These are phyloP conservation scores for Colletotrichum higginsianum DNA, from an alignment of 2,329 filamentous ascomycete species.

Conservation along the genomic window DNA sequence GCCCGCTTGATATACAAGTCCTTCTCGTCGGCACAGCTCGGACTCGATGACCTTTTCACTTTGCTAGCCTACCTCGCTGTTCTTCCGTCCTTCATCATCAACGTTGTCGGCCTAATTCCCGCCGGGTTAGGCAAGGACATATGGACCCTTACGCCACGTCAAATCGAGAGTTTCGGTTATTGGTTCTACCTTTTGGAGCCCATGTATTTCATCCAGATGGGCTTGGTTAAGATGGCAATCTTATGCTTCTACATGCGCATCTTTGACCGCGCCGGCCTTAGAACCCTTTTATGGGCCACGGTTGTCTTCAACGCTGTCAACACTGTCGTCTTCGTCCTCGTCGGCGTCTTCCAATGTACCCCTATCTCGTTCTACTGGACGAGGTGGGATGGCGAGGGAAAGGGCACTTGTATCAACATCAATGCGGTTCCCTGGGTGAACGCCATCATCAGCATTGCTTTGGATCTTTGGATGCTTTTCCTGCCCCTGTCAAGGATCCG, in stretches of 20 bases:
- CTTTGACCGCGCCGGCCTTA: conserved; percentile 52
- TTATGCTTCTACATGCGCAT: conserved; percentile 60
- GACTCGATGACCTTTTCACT: conserved; percentile 51
- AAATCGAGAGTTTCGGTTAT: conserved; percentile 47
- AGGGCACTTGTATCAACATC: conserved; percentile 58
- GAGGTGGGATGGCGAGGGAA: conserved; percentile 57
- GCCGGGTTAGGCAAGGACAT: conserved; percentile 53
- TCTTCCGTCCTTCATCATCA: conserved; percentile 46
- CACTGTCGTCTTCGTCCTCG: conserved; percentile 51
- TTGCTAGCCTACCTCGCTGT: conserved; percentile 44
- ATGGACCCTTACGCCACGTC: conserved; percentile 49
- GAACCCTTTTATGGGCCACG: conserved; percentile 51
- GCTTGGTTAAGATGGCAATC: conserved; percentile 58
- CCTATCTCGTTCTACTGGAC: conserved; percentile 59
- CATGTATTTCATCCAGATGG: conserved; percentile 56
- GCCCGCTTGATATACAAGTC: conserved; percentile 53
- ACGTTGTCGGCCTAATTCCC: conserved; percentile 44
- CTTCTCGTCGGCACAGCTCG: conserved; percentile 47
- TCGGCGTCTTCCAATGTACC: conserved; percentile 55
- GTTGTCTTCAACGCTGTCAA: conserved; percentile 50
- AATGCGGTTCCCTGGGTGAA: conserved; percentile 59
- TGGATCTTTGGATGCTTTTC: conserved; percentile 60
- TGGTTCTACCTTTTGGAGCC: conserved; percentile 54
- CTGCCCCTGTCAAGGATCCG: conserved; percentile 57
- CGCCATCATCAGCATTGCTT: conserved; percentile 57